Evolutionary conservation across 768 basidiomycete species (phyloP), one percentile per base, ranked within the genome.

Genomic region (Hypsizygus marmoreus): DNA sequence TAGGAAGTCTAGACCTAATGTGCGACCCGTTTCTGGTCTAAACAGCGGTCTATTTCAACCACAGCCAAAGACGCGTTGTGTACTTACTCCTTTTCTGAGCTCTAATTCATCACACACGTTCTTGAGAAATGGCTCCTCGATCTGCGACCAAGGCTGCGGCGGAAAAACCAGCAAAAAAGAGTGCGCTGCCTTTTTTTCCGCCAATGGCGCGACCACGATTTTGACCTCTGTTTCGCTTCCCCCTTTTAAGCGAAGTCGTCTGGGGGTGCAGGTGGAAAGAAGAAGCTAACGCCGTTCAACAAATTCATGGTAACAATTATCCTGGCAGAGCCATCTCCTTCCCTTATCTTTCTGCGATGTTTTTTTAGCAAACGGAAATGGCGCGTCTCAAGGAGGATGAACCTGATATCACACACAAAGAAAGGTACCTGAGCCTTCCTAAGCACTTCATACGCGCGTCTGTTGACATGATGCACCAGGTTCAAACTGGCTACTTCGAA

Each of bases 401-500:
- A 53, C 88, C 88, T 24, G 77, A 84, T 43, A 77, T 88, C 58
- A 58, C 75, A 24, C 88, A 90, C 67, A 81, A 81, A 61, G 86
- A 88, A 49, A 76, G 88, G 88, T 90, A 61, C 54, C 74, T 52
- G 51, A 46, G 56, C 45, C 28, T 37, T 45, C 43, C 19, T 6
- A 23, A 28, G 25, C 10, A 31, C 14, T 4, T 4, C 26, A 34
- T 39, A 8, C 22, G 23, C 38, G 22, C 41, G 25, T 55, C 35
- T 10, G 33, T 50, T 29, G 23, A 34, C 23, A 19, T 39, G n/a
- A 43, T 55, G 49, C 2, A 23, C 3, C 11, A 84, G 86, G 58
- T 86, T 91, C 70, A 89, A 86, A 66, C 54, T 75, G 40, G 88
- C 88, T 13, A 84, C 88, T 1, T 53, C 79, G 35, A 89, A 89